Conservation (phyloP, 805 yeast species). For the Isabelozyma rhagii region DNA sequence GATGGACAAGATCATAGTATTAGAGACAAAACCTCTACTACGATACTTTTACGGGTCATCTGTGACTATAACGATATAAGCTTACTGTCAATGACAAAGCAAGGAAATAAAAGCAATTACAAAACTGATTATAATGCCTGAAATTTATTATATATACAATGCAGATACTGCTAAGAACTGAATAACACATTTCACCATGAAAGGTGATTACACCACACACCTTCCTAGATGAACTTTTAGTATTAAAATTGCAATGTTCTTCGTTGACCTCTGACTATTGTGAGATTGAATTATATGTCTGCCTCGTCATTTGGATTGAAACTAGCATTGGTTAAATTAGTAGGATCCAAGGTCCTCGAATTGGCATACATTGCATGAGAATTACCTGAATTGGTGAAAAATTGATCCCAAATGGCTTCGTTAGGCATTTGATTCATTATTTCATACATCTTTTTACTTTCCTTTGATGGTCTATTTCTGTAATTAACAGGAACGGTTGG, state of each 20-base stretch:
- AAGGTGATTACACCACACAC: too few relatives aligned
- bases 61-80: too few relatives aligned
- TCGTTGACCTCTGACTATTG: too few relatives aligned
- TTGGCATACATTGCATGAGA: neutral
- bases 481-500: neutral
- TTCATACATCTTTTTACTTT: conserved; percentile 57
- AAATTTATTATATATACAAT: neutral
- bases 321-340: neutral
- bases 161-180: neutral
- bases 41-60: too few relatives aligned
- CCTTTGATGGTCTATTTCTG: conserved; percentile 21
- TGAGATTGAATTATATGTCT: neutral
- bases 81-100: too few relatives aligned
- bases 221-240: too few relatives aligned
- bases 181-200: neutral
- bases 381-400: conserved; percentile 32
- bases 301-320: neutral
- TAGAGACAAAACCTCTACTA: too few relatives aligned
- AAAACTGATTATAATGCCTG: neutral
- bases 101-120: too few relatives aligned
- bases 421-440: conserved; percentile 61
- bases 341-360: neutral
- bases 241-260: too few relatives aligned
- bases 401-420: conserved; percentile 69
- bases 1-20: too few relatives aligned